Evolutionary conservation across 306 rosid species (phyloP), one percentile per base, ranked within the genome.

Genomic region (Fragaria ananassa): DNA sequence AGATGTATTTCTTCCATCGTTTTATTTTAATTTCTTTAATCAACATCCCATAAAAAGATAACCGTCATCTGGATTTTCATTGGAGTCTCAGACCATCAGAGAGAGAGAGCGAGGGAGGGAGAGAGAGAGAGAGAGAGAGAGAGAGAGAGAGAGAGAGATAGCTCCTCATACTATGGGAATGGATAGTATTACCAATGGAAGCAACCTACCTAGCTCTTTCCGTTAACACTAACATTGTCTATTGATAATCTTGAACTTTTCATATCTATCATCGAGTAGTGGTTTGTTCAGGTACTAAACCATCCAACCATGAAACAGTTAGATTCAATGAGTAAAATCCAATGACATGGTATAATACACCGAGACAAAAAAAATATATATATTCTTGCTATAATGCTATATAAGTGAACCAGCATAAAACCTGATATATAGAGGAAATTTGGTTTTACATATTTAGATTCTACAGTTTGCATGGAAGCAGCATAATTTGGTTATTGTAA

Each of bases 361-460:
- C 0, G 9, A 34, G 69, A 25, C 21, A 37, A 37, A 37, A 37
- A 37, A 6, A 18, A 21, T n/a, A n/a, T n/a, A n/a, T n/a, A n/a
- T 18, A 78, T 37, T 60, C 71, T 35, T 80, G 60, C 23, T 50
- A 29, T 29, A 29, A 29, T 29, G 74, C 53, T 64, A 3, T 58
- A 57, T 23, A 11, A 57, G 45, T 1, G 44, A 63, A 12, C 45
- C 5, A 12, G 25, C 23, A 63, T 29, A 29, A 13, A 13, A 15
- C 45, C 45, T 35, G 13, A 35, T 64, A 10, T 29, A 8, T 31
- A 29, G 67, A 1, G 19, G n/a, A 27, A 35, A 6, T 34, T 64
- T 1, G 21, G 27, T 17, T 65, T 18, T 18, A 8, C 47, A 37
- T 2, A 29, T 29, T 29, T 1, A 37, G 25, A 29, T 63, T 63